Base-by-base conservation (phyloP, 2,329 filamentous ascomycete genomes). In the Tolypocladium cylindrosporum region DNA sequence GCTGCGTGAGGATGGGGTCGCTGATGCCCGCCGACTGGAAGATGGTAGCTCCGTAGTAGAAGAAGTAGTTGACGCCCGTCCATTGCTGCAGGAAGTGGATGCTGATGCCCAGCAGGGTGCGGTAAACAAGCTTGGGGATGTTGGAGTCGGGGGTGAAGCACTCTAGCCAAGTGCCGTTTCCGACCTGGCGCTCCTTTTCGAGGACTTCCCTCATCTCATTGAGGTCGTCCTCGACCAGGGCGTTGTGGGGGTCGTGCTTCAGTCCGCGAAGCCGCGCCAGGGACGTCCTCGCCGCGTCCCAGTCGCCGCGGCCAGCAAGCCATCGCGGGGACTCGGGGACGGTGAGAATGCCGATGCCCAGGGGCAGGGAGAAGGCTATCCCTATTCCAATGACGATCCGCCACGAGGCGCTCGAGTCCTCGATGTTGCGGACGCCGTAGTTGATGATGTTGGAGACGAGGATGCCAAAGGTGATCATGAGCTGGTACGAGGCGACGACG, bases 381-480 rank as follows among this genome's bases (percentile, higher is more conserved):
- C 80, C 80, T 8, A 84, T 67, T 0, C 77, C 80, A 63, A 85
- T 82, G 48, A 87, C 79, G 27, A 87, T 79, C 53, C 85, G 78
- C 84, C 87, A 90, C 1, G 82, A 80, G 0, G 68, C 71, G 48
- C 74, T 69, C 0, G 68, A 68, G 3, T 73, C 65, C 51, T 78
- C 58, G 62, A 79, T 76, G 11, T 64, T 65, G 50, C 75, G 72
- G 11, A 79, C 74, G 50, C 78, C 80, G 56, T 74, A 82, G 69
- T 83, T 84, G 64, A 84, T 75, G 57, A 78, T 72, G 63, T 81
- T 80, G 57, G 79, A 75, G 24, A 79, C 68, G 56, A 84, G 81
- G 61, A 90, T 88, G 40, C 87, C 87, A 36, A 89, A 75, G 0
- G 86, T 90, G 68, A 90, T 87, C 73, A 89, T 85, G 19, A 90